A percentile compares a stretch with the other conserved stretches of the same genome.
phyloP scores from a whole-genome alignment of 1,284 basidiomycete species.

The Cystobasidium sp. region DNA sequence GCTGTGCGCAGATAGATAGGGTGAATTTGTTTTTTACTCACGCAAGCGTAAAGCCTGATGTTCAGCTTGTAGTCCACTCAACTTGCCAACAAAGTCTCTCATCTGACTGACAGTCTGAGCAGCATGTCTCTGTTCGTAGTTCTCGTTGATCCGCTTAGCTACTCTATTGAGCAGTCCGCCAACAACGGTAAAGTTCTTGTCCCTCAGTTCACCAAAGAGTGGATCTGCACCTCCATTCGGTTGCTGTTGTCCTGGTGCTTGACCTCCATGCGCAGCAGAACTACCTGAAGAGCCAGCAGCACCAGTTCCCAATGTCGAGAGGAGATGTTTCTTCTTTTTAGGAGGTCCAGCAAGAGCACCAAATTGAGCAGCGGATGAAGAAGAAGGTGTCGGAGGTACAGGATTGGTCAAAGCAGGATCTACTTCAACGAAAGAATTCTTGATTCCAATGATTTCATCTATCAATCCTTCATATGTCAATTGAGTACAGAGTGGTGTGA shows the following conservation, averaged over 20 bases:
- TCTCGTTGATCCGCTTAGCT: constrained; percentile 83
- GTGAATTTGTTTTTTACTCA: constrained; percentile 58
- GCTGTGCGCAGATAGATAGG: not conserved
- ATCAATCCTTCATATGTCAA: constrained; percentile 95
- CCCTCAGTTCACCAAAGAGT: constrained; percentile 81
- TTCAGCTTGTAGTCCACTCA: constrained; percentile 87
- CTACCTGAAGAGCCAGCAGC: constrained; percentile 26
- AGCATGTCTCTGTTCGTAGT: constrained; percentile 72
- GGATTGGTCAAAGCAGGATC: constrained; percentile 73
- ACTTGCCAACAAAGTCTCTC: constrained; percentile 90
- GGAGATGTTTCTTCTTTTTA: constrained; percentile 49
- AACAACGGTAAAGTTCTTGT: constrained; percentile 92
- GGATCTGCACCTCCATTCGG: constrained; percentile 79
- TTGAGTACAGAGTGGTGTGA: constrained; percentile 93
- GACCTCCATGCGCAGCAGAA: too few relatives aligned
- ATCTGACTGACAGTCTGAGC: constrained; percentile 82
- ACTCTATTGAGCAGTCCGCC: constrained; percentile 79
- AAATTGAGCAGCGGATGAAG: constrained; percentile 66
- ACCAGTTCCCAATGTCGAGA: constrained; percentile 33
- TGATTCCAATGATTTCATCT: constrained; percentile 90
- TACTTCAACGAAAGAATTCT: constrained; percentile 75
- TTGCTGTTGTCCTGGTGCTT: constrained; percentile 55
- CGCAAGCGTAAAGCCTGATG: constrained; percentile 86
- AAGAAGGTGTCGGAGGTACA: constrained; percentile 67
- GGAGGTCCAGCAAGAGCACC: constrained; percentile 45